Evolutionary conservation across 1,284 basidiomycete genomes (phyloP).

Genomic region (Mycena sp.): DNA sequence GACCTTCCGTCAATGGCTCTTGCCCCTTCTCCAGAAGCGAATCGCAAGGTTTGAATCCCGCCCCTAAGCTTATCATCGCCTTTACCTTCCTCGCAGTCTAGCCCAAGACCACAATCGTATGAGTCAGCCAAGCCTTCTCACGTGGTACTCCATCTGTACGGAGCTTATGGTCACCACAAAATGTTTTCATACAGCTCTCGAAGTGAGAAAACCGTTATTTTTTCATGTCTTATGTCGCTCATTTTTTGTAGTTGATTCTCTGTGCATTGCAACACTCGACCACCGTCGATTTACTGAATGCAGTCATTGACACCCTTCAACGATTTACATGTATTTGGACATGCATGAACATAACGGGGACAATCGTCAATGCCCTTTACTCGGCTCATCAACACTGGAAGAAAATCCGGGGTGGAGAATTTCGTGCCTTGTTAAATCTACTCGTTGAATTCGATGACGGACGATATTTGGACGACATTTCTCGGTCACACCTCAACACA

Average conservation of each 20-base stretch:
- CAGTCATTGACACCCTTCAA: conserved; percentile 71
- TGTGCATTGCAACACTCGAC: conserved; percentile 61
- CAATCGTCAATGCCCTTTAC: conserved; percentile 67
- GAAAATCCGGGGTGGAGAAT: conserved; percentile 66
- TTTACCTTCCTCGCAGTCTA: conserved; percentile 4
- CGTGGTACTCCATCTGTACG: conserved; percentile 64
- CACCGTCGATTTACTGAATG: conserved; percentile 61
- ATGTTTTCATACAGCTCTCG: conserved; percentile 73
- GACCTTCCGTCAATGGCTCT: conserved; percentile 72
- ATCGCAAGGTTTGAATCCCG: conserved; percentile 52
- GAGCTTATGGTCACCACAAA: conserved; percentile 68
- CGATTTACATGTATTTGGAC: conserved; percentile 78
- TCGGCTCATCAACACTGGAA: conserved; percentile 68
- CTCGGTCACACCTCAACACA: conserved; percentile 64
- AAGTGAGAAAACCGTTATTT: conserved; percentile 54
- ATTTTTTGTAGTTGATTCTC: conserved; percentile 61
- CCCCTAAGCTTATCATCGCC: background rate
- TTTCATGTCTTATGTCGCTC: background rate
- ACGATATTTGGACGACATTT: conserved; percentile 58
- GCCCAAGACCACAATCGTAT: conserved; percentile 24
- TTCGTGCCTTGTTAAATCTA: conserved; percentile 66
- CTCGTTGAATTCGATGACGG: conserved; percentile 72
- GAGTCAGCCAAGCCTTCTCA: conserved; percentile 44
- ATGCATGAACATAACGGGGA: conserved; percentile 71
- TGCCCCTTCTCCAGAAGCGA: conserved; percentile 68